Evolutionary conservation across 176 grass and related monocot species (phyloP).

Genomic region (Carex parvula): DNA sequence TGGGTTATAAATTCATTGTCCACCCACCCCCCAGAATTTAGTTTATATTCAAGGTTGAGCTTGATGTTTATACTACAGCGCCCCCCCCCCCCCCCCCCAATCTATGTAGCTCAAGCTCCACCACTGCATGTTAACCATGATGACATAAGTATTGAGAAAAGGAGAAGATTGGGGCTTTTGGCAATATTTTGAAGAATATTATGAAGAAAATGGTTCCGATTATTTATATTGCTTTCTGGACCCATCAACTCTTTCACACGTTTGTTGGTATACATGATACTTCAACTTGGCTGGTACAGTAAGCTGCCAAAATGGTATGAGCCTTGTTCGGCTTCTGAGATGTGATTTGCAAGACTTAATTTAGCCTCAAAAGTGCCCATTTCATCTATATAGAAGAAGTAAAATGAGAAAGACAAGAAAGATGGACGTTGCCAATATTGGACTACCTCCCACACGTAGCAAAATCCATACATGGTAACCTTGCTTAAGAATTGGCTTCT

Average conservation of each 20-base stretch:
- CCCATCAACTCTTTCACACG: not conserved
- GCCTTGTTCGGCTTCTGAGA: not conserved
- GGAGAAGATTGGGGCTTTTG: not conserved
- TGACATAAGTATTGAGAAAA: not conserved
- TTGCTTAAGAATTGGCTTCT: not conserved
- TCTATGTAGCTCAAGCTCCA: no score
- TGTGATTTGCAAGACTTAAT: not conserved
- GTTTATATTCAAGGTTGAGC: no score
- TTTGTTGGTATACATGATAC: not conserved
- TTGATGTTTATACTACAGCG: no score
- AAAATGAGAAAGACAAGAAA: not conserved
- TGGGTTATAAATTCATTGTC: no score
- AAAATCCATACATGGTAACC: not conserved
- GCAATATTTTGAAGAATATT: not conserved
- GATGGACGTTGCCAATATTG: not conserved
- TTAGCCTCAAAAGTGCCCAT: not conserved
- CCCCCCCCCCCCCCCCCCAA: no score
- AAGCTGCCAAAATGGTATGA: not conserved
- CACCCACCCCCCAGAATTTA: no score
- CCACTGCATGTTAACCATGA: no score
- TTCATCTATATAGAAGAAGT: not conserved
- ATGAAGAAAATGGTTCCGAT: not conserved
- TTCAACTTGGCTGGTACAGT: not conserved
- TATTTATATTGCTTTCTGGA: not conserved
- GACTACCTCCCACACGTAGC: not conserved